Evolutionary conservation across 257 asterid species (phyloP).

Genomic region (Solanum chiquidenum): DNA sequence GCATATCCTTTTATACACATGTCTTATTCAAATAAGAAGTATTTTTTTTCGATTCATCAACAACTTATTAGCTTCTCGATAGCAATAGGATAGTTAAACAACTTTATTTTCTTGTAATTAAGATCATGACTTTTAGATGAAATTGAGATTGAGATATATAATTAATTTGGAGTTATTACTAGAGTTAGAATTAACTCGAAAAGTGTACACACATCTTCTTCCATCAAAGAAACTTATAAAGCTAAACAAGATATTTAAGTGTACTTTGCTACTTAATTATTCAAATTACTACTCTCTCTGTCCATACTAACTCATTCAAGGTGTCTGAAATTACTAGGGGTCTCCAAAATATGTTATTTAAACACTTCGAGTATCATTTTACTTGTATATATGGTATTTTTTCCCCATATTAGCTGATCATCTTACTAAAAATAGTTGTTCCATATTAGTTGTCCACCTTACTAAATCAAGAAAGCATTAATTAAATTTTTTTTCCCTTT

Average conservation of each 20-base stretch:
- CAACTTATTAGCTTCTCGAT: not conserved
- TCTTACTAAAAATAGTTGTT: not conserved
- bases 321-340: not conserved
- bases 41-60: not conserved
- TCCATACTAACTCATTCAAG: no score
- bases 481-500: no score
- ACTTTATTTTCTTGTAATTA: not conserved
- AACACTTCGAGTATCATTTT: not conserved
- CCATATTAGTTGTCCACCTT: not conserved
- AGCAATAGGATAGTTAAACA: not conserved
- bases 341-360: no score
- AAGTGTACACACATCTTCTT: not conserved
- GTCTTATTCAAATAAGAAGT: not conserved
- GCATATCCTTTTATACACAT: not conserved
- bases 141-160: not conserved
- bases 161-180: not conserved
- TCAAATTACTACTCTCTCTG: not conserved
- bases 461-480: no score
- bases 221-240: not conserved
- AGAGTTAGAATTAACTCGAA: not conserved
- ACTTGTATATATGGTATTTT: no score
- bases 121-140: not conserved
- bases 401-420: not conserved
- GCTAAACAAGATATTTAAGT: not conserved
- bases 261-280: not conserved